Evolutionary conservation across 108 stramenopile genomes (phyloP), one percentile per base, ranked within the genome.

Genomic region (Pseudonitzschia multiseries): DNA sequence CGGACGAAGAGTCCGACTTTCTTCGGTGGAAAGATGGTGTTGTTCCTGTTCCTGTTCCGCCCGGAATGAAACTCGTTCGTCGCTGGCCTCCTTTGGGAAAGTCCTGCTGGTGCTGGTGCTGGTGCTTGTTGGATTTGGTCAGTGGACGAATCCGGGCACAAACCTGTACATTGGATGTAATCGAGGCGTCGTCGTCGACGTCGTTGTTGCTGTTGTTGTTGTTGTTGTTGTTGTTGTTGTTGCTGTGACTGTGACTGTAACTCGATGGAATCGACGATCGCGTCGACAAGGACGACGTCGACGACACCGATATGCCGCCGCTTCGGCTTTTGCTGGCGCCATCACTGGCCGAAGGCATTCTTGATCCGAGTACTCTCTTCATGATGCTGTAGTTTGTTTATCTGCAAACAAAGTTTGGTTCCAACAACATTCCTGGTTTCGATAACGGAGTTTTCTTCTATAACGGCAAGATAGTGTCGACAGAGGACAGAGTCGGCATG

Each of bases 81-180:
- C 27, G n/a, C n/a, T n/a, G n/a, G n/a, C n/a, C n/a, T n/a, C n/a
- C n/a, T n/a, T n/a, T n/a, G n/a, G n/a, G n/a, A n/a, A n/a, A n/a
- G n/a, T n/a, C n/a, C n/a, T n/a, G n/a, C n/a, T n/a, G n/a, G n/a
- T 36, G 36, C 4, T 2, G 36, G 5, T 26, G 43, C 15, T 21
- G 26, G 44, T 48, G 42, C 8, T 22, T 5, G 8, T 15, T 8
- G 68, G 48, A 51, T 26, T 61, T 26, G 42, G 9, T 44, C 13
- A 81, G 24, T 17, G 83, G 83, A 31, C 83, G 79, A 51, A 84
- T 80, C 9, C 83, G 76, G 17, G 72, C 79, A 65, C 83, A 84
- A 5, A 84, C 83, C 72, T 80, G 79, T 68, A 84, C 76, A 69
- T 84, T 67, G 9, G 78, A 73, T 15, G 75, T 75, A 18, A 73